Percentiles rank a stretch among this genome's conserved stretches.
Evolutionary conservation across 345 rosid species (phyloP).

Genomic region (Brassica nigra): DNA sequence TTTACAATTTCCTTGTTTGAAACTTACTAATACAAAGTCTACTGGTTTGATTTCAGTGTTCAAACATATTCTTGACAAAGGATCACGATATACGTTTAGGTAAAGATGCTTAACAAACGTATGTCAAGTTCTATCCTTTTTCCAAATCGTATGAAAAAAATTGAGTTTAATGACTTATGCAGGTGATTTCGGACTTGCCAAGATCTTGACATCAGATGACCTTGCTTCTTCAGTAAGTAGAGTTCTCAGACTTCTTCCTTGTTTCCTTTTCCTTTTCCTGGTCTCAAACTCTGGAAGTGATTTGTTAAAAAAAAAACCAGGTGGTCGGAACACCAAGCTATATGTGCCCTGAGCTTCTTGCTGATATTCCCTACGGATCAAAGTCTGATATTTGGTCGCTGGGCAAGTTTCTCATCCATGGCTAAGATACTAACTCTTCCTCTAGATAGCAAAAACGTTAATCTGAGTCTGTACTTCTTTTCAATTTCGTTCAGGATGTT

Average conservation of each 20-base stretch:
- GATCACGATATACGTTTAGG: conserved; percentile 91
- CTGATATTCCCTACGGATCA: conserved; percentile 97
- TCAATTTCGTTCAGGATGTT: conserved; percentile 68
- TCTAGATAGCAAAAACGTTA: conserved; percentile 20
- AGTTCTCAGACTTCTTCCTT: neutral
- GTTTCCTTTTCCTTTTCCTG: conserved; percentile 2
- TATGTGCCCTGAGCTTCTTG: conserved; percentile 99
- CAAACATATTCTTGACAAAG: conserved; percentile 94
- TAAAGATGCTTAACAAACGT: conserved; percentile 43
- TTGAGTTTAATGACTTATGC: conserved; percentile 24
- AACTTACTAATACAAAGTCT: conserved; percentile 14
- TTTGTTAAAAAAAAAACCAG: conserved; percentile 41
- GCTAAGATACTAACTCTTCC: neutral
- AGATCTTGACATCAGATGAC: conserved; percentile 93
- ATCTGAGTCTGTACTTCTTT: conserved; percentile 25
- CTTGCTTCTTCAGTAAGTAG: conserved; percentile 92
- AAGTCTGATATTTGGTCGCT: conserved; percentile 99
- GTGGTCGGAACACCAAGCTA: conserved; percentile 99
- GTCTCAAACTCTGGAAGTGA: conserved; percentile 6
- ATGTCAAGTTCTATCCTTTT: conserved; percentile 1
- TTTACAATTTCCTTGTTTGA: neutral
- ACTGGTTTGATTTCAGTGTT: conserved; percentile 57
- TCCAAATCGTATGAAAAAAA: neutral
- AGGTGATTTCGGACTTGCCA: conserved; percentile 99
- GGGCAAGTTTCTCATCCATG: conserved; percentile 52